Evolutionary conservation across 164 flowering plant species (phyloP), one percentile per base, ranked within the genome.

Genomic region (Vitis rupestris): DNA sequence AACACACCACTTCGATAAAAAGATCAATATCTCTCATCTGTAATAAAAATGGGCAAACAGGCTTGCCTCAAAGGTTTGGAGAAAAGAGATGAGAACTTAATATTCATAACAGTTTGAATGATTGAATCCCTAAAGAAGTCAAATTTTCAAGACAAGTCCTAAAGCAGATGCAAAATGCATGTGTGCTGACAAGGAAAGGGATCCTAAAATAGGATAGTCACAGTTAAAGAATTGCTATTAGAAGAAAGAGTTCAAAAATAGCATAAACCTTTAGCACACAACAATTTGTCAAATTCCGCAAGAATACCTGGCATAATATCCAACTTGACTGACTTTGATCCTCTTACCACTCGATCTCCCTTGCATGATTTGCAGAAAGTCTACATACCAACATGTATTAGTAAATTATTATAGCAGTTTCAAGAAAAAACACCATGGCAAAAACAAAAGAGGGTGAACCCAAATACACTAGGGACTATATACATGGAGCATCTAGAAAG

Each of bases 301-400:
- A 14, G 29, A 27, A 23, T 71, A 92, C 99, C 99, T 72, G 99
- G 81, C 76, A 76, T 61, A 23, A 95, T 81, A 79, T 91, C 84
- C 73, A 95, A 37, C 68, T 83, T 91, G 51, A 90, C 89, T 9
- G 97, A 59, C 73, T 95, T 95, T 31, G 83, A 70, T 75, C 95
- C 95, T 75, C 66, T 79, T 65, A 85, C 82, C 17, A 95, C 91
- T 48, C 86, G 81, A 3, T 71, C 79, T 48, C 99, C 99, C 55
- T 76, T 80, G 81, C 99, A 95, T 48, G 97, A 23, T 23, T 23
- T 23, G 74, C 69, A 70, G 31, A 63, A 47, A 23, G 2, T 50
- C 61, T 14, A 61, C 10, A 30, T 15, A 55, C 30, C 9, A 23
- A 76, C 10, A 56, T 10, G 61, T 37, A 13, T 51, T 49, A 61